Base-by-base conservation (phyloP, 306 rosid genomes). In the Senna siamea region DNA sequence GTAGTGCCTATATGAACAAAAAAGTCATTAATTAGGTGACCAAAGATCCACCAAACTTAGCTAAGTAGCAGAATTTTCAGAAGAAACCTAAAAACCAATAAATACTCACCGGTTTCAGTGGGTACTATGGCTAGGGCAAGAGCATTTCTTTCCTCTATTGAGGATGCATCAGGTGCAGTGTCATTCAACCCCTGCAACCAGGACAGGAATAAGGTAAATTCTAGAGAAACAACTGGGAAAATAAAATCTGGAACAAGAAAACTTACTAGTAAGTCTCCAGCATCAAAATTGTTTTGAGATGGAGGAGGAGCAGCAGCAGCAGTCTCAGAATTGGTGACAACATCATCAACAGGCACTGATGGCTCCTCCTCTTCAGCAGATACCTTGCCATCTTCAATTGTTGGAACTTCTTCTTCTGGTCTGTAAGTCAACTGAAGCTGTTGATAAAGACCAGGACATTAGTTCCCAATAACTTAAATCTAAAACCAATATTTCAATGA, bases 351-450 rank as follows among this genome's bases (percentile, higher is more conserved):
- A 55, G 87, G 75, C 30, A 54, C 85, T 55, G 85, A 79, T 57
- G 86, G 84, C 78, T 79, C 97, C 47, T 77, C 84, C 73, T 88
- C 98, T 74, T 92, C 98, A 73, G 74, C 65, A 23, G 90, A 75
- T 78, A 70, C 69, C 67, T 84, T 86, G 50, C 79, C 22, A 41
- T 90, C 96, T 78, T 90, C 97, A 55, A 61, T 75, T 71, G 86
- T 83, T 65, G 75, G 84, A 67, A 73, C 83, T 69, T 92, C 97
- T n/a, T 60, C 66, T 12, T 94, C 99, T 15, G 92, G 93, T 84
- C 88, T 90, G 85, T 95, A 95, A 41, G 99, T 95, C 89, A 95
- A 85, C 72, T 82, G 92, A 84, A 95, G 96, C 98, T 95, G 97
- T 84, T 76, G 70, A 81, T 38, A 37, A 63, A 63, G 51, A 38